phyloP scores from a whole-genome alignment of 805 yeast genomes.

The Metschnikowia picachoensis region DNA sequence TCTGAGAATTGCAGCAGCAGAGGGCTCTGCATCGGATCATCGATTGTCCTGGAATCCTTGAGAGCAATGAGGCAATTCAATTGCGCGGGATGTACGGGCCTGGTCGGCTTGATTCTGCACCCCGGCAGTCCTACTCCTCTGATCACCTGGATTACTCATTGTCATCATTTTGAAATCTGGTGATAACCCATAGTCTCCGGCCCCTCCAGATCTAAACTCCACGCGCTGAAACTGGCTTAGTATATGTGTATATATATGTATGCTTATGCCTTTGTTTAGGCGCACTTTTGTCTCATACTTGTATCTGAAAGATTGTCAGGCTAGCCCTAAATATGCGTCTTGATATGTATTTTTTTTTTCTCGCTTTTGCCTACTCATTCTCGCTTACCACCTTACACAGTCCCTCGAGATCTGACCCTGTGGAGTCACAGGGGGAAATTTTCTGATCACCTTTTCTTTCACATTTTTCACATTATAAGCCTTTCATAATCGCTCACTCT shows the following conservation, averaged over 20 bases:
- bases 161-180: too few species aligned
- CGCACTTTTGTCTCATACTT: too few species aligned
- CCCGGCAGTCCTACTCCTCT: too few species aligned
- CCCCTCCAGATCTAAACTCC: too few species aligned
- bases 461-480: too few species aligned
- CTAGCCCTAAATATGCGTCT: neutral
- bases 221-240: too few species aligned
- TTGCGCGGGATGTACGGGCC: neutral
- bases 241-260: too few species aligned
- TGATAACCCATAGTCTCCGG: too few species aligned
- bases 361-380: neutral
- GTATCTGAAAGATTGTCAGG: neutral
- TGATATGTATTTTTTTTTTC: neutral
- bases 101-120: too few species aligned
- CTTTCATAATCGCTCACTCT: neutral
- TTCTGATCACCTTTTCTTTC: neutral
- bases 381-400: constrained; percentile 4
- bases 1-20: neutral
- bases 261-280: too few species aligned
- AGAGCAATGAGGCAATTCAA: neutral
- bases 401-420: neutral
- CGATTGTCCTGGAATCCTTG: neutral
- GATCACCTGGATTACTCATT: too few species aligned
- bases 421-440: neutral
- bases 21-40: neutral